These are phyloP conservation scores for Venturia effusa DNA, from an alignment of 2,329 filamentous ascomycete species.

Conservation along the genomic window DNA sequence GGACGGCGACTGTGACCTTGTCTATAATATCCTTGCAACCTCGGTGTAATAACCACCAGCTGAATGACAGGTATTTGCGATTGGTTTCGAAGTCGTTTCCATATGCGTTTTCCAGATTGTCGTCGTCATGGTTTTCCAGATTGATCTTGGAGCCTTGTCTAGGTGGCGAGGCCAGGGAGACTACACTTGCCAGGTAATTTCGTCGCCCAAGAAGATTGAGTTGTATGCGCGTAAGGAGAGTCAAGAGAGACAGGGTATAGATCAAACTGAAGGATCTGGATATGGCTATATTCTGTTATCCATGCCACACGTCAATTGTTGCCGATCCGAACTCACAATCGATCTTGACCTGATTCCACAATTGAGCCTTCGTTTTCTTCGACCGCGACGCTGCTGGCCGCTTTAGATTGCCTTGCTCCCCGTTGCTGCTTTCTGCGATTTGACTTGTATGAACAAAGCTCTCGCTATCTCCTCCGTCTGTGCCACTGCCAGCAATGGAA, in stretches of 20 bases:
- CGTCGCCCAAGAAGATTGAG: slow-evolving; percentile 90
- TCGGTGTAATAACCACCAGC: slow-evolving; percentile 92
- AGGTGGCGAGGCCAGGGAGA: slow-evolving; percentile 70
- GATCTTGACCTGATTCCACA: slow-evolving; percentile 97
- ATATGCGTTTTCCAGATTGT: slow-evolving; percentile 69
- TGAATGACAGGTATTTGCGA: slow-evolving; percentile 86
- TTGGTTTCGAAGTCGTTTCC: slow-evolving; percentile 96
- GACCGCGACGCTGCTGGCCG: slow-evolving; percentile 35
- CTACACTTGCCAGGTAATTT: slow-evolving; percentile 91
- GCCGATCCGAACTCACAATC: slow-evolving; percentile 56
- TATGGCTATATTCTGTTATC: slow-evolving; percentile 51
- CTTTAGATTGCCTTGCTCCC: not conserved
- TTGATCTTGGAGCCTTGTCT: slow-evolving; percentile 57
- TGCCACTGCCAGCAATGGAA: slow-evolving; percentile 55
- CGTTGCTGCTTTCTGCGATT: slow-evolving; percentile 31
- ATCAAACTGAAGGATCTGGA: slow-evolving; percentile 84
- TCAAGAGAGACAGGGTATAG: slow-evolving; percentile 82
- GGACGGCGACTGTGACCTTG: slow-evolving; percentile 75
- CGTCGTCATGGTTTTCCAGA: slow-evolving; percentile 88
- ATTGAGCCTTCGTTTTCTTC: slow-evolving; percentile 78
- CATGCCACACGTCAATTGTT: slow-evolving; percentile 8
- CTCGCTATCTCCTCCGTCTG: slow-evolving; percentile 70
- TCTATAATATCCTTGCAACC: slow-evolving; percentile 77
- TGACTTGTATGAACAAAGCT: slow-evolving; percentile 78
- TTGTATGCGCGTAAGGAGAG: slow-evolving; percentile 87